Evolutionary conservation across 305 asterid genomes (phyloP).

Genomic region (Fraxinus platypoda): DNA sequence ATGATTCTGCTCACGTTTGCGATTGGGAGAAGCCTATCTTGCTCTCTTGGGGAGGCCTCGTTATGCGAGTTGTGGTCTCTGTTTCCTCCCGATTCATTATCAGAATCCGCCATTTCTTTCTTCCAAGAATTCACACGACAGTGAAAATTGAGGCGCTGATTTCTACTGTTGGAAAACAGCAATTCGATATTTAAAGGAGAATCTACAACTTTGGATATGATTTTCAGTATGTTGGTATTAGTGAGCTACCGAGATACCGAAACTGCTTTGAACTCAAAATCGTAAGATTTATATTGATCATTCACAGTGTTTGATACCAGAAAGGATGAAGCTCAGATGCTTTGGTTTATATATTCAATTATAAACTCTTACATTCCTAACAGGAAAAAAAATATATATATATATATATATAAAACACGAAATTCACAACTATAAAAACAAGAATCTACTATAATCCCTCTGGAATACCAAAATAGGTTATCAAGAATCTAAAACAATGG

Average conservation of each 20-base stretch:
- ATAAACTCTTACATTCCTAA: background rate
- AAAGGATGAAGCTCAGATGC: background rate
- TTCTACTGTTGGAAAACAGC: background rate
- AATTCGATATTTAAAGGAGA: background rate
- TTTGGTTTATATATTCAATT: background rate
- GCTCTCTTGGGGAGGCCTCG: conserved; percentile 65
- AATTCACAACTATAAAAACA: background rate
- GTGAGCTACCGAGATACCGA: background rate
- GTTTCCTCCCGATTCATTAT: conserved; percentile 79
- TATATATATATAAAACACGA: background rate
- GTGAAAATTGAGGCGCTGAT: background rate
- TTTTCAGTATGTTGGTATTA: background rate
- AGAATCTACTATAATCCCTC: background rate
- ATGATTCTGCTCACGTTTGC: conserved; percentile 86
- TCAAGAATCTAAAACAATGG: background rate
- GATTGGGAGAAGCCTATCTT: conserved; percentile 81
- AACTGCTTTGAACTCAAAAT: background rate
- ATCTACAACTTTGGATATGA: background rate
- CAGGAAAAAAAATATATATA: background rate
- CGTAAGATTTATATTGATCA: background rate
- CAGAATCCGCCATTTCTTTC: conserved; percentile 71
- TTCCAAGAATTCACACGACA: background rate
- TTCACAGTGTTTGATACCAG: background rate
- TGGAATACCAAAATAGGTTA: background rate
- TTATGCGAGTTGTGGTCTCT: conserved; percentile 34